Evolutionary conservation across 108 stramenopile species (phyloP), one percentile per base, ranked within the genome.

Genomic region (Cylindrotheca fusiformis): DNA sequence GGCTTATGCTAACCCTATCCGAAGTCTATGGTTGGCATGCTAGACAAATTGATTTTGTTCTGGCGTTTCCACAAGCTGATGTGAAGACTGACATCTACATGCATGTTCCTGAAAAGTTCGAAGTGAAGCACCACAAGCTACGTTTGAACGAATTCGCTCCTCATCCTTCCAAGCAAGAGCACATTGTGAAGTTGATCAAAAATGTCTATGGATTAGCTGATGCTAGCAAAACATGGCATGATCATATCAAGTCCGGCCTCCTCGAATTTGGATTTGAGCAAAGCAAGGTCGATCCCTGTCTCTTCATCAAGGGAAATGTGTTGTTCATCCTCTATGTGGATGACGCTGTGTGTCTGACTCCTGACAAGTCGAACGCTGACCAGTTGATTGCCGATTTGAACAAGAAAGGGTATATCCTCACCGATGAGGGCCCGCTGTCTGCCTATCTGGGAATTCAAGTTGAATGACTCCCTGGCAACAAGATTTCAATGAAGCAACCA

Each of bases 221-320:
- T n/a, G n/a, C n/a, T n/a, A n/a, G n/a, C n/a, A n/a, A n/a, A n/a
- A n/a, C n/a, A n/a, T n/a, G n/a, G n/a, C n/a, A n/a, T n/a, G n/a
- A n/a, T n/a, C n/a, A n/a, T n/a, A n/a, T n/a, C 65, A 1, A 17
- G 65, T 24, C 71, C 65, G 31, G 49, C 19, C 24, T 69, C 4
- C 19, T 69, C 17, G 66, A 49, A 5, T 3, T 36, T 4, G 68
- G 68, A 20, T 69, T 58, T 41, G 22, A 5, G 2, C 19, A n/a
- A n/a, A n/a, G n/a, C n/a, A n/a, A n/a, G n/a, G n/a, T n/a, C n/a
- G n/a, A n/a, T n/a, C n/a, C n/a, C 8, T 69, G 68, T 27, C n/a
- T 69, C 23, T 69, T 67, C 50, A 61, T 48, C 51, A 60, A 32
- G 14, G n/a, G n/a, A n/a, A n/a, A n/a, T n/a, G n/a, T n/a, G n/a